These are phyloP conservation scores for Geotrichum cucujoidarum DNA, from an alignment of 1,139 yeast genomes.

Conservation along the genomic window DNA sequence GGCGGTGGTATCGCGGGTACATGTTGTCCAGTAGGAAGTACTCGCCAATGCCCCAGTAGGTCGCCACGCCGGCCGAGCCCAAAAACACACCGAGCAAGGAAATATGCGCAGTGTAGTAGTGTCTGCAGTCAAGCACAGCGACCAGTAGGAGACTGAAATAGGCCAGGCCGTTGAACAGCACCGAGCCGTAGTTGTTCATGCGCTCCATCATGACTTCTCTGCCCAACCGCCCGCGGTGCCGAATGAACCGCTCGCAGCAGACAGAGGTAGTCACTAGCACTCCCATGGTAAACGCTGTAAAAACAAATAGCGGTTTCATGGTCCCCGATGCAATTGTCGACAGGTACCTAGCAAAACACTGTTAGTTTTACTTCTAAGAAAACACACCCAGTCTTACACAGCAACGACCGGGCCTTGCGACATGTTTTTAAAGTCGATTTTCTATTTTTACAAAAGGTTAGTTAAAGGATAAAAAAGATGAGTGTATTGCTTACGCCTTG, in stretches of 20 bases:
- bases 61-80: conserved; percentile 18
- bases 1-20: conserved; percentile 13
- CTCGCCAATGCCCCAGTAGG: conserved; percentile 17
- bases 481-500: conserved; percentile 13
- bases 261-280: conserved; percentile 13
- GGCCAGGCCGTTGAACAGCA: conserved; percentile 12
- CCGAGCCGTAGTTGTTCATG: conserved; percentile 15
- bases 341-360: conserved; percentile 10
- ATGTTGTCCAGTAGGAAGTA: conserved; percentile 15
- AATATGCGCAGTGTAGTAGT: conserved; percentile 15
- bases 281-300: conserved; percentile 16
- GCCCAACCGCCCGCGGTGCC: conserved; percentile 16
- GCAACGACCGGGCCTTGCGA: conserved; percentile 12
- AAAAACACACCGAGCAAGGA: conserved; percentile 15
- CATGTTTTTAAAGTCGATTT: conserved; percentile 8
- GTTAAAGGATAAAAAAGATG: no score
- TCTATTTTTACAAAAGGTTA: neutral
- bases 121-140: conserved; percentile 17
- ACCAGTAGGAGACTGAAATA: conserved; percentile 17
- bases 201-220: conserved; percentile 9
- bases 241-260: conserved; percentile 12
- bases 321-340: conserved; percentile 20
- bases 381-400: conserved; percentile 2
- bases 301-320: conserved; percentile 19
- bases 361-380: neutral